A percentile compares a stretch with the other conserved stretches of the same genome.
These are phyloP conservation scores for Aegilops bicornis DNA, from an alignment of 176 grass and related monocot genomes.

Conservation along the genomic window DNA sequence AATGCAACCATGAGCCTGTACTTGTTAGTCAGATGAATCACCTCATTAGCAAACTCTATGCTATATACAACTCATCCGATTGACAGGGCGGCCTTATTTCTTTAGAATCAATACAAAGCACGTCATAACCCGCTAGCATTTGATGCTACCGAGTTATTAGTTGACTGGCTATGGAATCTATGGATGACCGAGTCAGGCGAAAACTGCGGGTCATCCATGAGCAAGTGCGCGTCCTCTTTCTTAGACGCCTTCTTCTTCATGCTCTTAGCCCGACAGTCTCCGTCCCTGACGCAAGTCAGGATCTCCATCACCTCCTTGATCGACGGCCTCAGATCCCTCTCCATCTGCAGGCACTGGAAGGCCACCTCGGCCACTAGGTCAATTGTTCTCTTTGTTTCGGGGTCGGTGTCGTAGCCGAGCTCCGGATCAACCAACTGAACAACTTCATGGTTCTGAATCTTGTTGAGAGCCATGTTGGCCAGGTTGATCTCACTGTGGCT, in stretches of 20 bases:
- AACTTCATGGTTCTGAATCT: conserved; percentile 65
- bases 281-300: conserved; percentile 50
- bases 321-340: conserved; percentile 65
- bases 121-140: conserved; percentile 49
- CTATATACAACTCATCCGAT: conserved; percentile 48
- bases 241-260: background rate
- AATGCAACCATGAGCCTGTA: background rate
- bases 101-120: conserved; percentile 1
- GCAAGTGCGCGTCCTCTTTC: conserved; percentile 40
- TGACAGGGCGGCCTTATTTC: conserved; percentile 10
- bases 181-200: conserved; percentile 64
- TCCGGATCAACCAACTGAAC: conserved; percentile 61
- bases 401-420: conserved; percentile 45
- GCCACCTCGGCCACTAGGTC: conserved; percentile 63
- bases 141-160: conserved; percentile 40
- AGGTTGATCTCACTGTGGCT: conserved; percentile 70
- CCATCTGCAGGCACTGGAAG: conserved; percentile 74
- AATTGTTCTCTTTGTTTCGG: conserved; percentile 50
- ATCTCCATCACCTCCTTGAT: conserved; percentile 73
- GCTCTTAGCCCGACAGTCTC: background rate
- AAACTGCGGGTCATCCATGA: conserved; percentile 1
- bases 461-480: conserved; percentile 63
- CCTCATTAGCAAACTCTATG: conserved; percentile 11
- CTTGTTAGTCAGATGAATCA: conserved; percentile 20
- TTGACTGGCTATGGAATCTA: conserved; percentile 59